phyloP scores from a whole-genome alignment of 2,329 filamentous ascomycete species.

The Phyllosticta paracitricarpa region DNA sequence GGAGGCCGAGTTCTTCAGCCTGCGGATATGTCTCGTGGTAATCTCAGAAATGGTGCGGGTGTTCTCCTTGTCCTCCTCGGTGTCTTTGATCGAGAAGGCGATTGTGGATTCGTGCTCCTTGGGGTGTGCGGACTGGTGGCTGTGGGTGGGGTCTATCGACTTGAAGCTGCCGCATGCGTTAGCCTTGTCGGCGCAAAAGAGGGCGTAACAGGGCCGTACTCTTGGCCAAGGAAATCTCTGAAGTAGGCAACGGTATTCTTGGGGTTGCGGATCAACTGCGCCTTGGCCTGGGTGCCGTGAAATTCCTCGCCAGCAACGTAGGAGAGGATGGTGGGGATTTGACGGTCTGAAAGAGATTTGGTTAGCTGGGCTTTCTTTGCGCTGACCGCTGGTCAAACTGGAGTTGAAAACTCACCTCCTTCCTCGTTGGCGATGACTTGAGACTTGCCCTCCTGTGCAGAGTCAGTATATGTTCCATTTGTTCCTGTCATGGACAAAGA shows the following conservation, averaged over 20 bases:
- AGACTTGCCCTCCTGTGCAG: conserved; percentile 68
- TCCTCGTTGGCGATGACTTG: conserved; percentile 99
- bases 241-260: conserved; percentile 93
- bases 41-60: conserved; percentile 70
- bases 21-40: conserved; percentile 72
- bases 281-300: conserved; percentile 90
- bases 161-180: conserved; percentile 54
- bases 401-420: conserved; percentile 55
- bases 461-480: not conserved
- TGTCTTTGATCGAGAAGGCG: conserved; percentile 76
- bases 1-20: conserved; percentile 71
- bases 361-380: conserved; percentile 8
- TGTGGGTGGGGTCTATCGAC: conserved; percentile 90
- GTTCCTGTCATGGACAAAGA: not conserved
- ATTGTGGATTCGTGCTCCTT: conserved; percentile 61
- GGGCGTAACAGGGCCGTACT: conserved; percentile 46
- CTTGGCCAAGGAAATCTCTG: conserved; percentile 88
- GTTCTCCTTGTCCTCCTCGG: conserved; percentile 44
- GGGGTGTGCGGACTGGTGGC: conserved; percentile 87
- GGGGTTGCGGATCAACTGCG: conserved; percentile 83
- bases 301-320: conserved; percentile 96
- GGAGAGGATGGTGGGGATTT: conserved; percentile 89
- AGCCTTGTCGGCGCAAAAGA: conserved; percentile 10
- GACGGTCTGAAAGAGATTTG: conserved; percentile 58
- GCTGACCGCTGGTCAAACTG: conserved; percentile 6